phyloP scores from a whole-genome alignment of 306 rosid species.

The Malus domestica region ASM211411v1 NC_041800.1:5730501-5731000 shows the following conservation, averaged over 20 bases:
- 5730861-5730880: slow-evolving; percentile 66
- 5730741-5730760: slow-evolving; percentile 4
- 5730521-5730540: slow-evolving; percentile 64
- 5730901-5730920: background rate
- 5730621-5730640: slow-evolving; percentile 11
- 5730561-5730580: slow-evolving; percentile 80
- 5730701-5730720: slow-evolving; percentile 89
- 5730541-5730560: slow-evolving; percentile 81
- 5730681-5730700: slow-evolving; percentile 72
- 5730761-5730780: slow-evolving; percentile 4
- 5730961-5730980: slow-evolving; percentile 1
- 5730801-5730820: slow-evolving; percentile 97
- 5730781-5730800: slow-evolving; percentile 14
- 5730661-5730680: slow-evolving; percentile 86
- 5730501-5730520: slow-evolving; percentile 83
- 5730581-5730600: slow-evolving; percentile 7
- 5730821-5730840: slow-evolving; percentile 91
- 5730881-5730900: slow-evolving; percentile 75
- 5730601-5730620: background rate
- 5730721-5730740: slow-evolving; percentile 69
- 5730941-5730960: background rate
- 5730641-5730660: slow-evolving; percentile 24
- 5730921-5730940: slow-evolving; percentile 2
- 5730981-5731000: slow-evolving; percentile 73
- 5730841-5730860: slow-evolving; percentile 74